These are phyloP conservation scores for Ilex asprella DNA, from an alignment of 257 asterid genomes.

Conservation along the genomic window DNA sequence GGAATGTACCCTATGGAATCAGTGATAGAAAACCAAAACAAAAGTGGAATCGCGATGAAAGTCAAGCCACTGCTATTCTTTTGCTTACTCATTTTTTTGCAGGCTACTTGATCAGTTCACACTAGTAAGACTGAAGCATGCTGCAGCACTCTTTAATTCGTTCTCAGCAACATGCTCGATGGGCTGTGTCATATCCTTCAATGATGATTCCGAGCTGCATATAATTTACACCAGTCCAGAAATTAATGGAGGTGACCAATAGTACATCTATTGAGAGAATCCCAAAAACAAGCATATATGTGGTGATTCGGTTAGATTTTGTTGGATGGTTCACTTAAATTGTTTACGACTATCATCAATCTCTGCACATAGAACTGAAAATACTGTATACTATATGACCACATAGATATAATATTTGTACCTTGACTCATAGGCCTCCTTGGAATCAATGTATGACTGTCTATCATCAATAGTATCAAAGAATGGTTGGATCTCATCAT, in stretches of 20 bases:
- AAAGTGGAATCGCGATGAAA: constrained; percentile 14
- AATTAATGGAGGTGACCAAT: background rate
- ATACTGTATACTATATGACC: background rate
- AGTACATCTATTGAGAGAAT: background rate
- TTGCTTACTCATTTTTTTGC: constrained; percentile 9
- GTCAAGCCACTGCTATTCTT: constrained; percentile 15
- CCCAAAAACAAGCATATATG: too few relatives aligned
- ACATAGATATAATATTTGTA: constrained; percentile 7
- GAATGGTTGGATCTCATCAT: constrained; percentile 56
- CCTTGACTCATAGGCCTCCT: constrained; percentile 68
- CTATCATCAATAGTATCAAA: constrained; percentile 64
- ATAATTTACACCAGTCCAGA: background rate
- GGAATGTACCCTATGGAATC: constrained; percentile 19
- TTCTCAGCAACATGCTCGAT: constrained; percentile 63
- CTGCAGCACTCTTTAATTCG: constrained; percentile 78
- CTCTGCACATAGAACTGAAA: too few relatives aligned
- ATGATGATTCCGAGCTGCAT: constrained; percentile 68
- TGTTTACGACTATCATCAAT: too few relatives aligned
- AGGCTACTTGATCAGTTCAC: constrained; percentile 30
- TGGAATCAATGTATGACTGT: constrained; percentile 59
- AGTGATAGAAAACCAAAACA: constrained; percentile 5
- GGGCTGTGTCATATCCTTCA: constrained; percentile 54
- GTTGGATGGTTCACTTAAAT: too few relatives aligned
- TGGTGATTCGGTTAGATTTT: too few relatives aligned
- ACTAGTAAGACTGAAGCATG: constrained; percentile 80